A percentile compares a stretch with the other conserved stretches of the same genome.
Conservation (phyloP, 768 basidiomycete genomes). For the Boletus pseudo-olivaceus region DNA sequence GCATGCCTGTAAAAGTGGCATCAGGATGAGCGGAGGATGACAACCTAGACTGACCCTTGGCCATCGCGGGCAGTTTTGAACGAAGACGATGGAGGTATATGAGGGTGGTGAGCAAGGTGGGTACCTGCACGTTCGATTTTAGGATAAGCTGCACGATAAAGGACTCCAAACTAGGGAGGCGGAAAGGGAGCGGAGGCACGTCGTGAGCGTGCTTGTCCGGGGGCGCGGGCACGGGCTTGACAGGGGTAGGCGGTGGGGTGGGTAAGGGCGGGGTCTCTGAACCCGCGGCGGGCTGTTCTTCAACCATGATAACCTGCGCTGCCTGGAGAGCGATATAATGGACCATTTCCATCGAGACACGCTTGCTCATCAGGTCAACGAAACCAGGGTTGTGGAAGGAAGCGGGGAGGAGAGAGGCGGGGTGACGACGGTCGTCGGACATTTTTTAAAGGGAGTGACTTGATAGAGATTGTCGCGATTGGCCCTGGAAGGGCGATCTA, state of each 20-base stretch:
- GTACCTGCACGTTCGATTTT: conserved; percentile 83
- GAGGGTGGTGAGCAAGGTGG: conserved; percentile 87
- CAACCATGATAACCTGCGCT: conserved; percentile 69
- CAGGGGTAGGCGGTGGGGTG: conserved; percentile 68
- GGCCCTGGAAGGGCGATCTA: neutral
- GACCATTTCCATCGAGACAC: conserved; percentile 84
- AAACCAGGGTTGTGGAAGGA: conserved; percentile 77
- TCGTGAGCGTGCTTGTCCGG: conserved; percentile 32
- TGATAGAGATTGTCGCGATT: conserved; percentile 30
- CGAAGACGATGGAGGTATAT: conserved; percentile 89
- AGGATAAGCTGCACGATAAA: conserved; percentile 83
- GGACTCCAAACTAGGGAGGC: conserved; percentile 66
- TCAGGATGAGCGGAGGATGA: conserved; percentile 8
- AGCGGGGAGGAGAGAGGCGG: conserved; percentile 78
- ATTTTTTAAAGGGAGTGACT: conserved; percentile 32
- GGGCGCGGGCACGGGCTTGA: conserved; percentile 39
- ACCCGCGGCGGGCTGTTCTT: conserved; percentile 41
- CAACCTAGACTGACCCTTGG: conserved; percentile 61
- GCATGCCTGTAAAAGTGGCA: conserved; percentile 48
- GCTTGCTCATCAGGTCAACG: conserved; percentile 70
- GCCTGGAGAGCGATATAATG: conserved; percentile 78
- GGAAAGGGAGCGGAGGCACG: conserved; percentile 19
- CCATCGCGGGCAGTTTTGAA: conserved; percentile 72
- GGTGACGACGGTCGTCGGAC: conserved; percentile 48
- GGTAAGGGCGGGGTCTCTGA: conserved; percentile 38